Conservation (phyloP, 495 filamentous ascomycete genomes). For the Filosporella fistucella region DNA sequence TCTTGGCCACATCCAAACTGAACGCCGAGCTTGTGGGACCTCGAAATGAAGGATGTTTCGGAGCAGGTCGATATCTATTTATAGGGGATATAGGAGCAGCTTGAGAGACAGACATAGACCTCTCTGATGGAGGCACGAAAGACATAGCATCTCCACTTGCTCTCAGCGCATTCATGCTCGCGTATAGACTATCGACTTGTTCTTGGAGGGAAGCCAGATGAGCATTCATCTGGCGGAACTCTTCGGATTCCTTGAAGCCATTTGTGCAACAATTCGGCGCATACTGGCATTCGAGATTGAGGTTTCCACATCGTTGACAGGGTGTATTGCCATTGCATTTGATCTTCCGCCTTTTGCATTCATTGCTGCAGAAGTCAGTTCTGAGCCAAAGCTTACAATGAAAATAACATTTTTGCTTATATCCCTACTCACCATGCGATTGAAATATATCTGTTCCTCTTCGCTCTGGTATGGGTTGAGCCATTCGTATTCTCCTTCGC, state of each 20-base stretch:
- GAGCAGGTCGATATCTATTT: constrained; percentile 13
- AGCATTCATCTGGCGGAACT: constrained; percentile 73
- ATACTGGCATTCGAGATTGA: constrained; percentile 78
- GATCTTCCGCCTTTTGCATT: constrained; percentile 88
- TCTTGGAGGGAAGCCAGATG: constrained; percentile 75
- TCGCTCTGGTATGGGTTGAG: constrained; percentile 47
- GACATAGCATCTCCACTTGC: constrained; percentile 15
- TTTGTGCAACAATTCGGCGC: constrained; percentile 81
- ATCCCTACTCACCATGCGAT: constrained; percentile 71
- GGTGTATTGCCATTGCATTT: constrained; percentile 86
- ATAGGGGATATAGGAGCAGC: constrained; percentile 16
- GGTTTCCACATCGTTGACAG: constrained; percentile 79
- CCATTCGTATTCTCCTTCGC: constrained; percentile 16
- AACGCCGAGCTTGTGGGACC: constrained; percentile 85
- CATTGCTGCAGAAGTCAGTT: constrained; percentile 50
- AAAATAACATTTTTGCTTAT: not conserved
- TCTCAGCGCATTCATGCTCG: constrained; percentile 58
- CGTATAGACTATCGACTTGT: constrained; percentile 74
- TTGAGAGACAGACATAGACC: constrained; percentile 22
- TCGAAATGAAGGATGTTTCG: constrained; percentile 61
- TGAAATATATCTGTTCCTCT: constrained; percentile 79
- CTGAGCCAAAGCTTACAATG: not conserved
- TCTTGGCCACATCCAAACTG: constrained; percentile 82
- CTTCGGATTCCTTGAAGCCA: constrained; percentile 83
- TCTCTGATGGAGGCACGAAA: constrained; percentile 15